phyloP scores from a whole-genome alignment of 306 rosid species.

The Medicago truncatula region MtrunA17r5.0-ANR NC_053046.1:11168001-11168500 shows the following conservation, averaged over 20 bases:
- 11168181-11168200: constrained; percentile 24
- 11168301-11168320: not conserved
- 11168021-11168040: constrained; percentile 55
- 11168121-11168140: constrained; percentile 34
- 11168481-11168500: not conserved
- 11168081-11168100: constrained; percentile 57
- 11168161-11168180: constrained; percentile 23
- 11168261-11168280: constrained; percentile 22
- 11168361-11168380: too few relatives aligned
- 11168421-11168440: not conserved
- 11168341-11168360: too few relatives aligned
- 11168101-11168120: constrained; percentile 29
- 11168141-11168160: constrained; percentile 22
- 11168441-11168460: not conserved
- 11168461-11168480: constrained; percentile 24
- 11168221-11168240: constrained; percentile 26
- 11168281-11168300: constrained; percentile 1
- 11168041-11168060: constrained; percentile 50
- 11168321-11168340: not conserved
- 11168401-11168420: too few relatives aligned
- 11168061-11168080: constrained; percentile 51
- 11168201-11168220: constrained; percentile 28
- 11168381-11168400: too few relatives aligned
- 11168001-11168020: constrained; percentile 48
- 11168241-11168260: constrained; percentile 9